Percentiles rank a stretch among this genome's conserved stretches.
Conservation (phyloP, 495 filamentous ascomycete species). For the Aspergillus cavernicola region DNA sequence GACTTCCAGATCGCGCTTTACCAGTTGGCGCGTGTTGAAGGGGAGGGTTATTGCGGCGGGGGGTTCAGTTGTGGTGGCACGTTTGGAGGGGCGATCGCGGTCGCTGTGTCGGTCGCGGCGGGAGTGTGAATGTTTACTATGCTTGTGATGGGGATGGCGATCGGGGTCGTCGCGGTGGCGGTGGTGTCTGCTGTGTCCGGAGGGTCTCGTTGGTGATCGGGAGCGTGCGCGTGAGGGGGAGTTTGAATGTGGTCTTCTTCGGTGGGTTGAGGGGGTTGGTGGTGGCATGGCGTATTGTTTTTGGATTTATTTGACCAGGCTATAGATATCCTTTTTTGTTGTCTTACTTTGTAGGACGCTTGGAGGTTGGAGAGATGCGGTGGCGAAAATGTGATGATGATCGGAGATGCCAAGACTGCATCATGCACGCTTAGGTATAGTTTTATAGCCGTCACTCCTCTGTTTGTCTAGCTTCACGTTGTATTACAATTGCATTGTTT, state of each 20-base stretch:
- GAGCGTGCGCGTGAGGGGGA: conserved; percentile 21
- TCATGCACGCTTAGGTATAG: no score
- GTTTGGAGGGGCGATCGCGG: conserved; percentile 16
- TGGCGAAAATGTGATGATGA: no score
- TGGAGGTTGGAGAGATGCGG: no score
- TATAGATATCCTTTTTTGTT: background rate
- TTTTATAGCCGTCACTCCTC: no score
- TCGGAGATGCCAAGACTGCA: no score
- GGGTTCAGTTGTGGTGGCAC: conserved; percentile 11
- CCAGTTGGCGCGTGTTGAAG: conserved; percentile 58
- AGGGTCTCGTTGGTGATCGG: conserved; percentile 20
- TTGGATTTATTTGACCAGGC: background rate
- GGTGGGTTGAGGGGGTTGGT: conserved; percentile 3
- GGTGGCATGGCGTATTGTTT: background rate
- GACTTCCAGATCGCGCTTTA: conserved; percentile 56
- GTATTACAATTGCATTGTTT: no score
- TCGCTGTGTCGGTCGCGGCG: conserved; percentile 28
- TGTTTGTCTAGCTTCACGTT: no score
- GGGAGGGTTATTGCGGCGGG: conserved; percentile 52
- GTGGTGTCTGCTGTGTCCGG: conserved; percentile 15
- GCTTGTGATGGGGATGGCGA: conserved; percentile 13
- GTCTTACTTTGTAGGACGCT: no score
- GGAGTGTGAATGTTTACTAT: conserved; percentile 11
- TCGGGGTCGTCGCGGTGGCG: conserved; percentile 21
- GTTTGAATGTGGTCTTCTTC: background rate